Conservation (phyloP, 1,284 basidiomycete species). For the Ceratobasidium theobromae region DNA sequence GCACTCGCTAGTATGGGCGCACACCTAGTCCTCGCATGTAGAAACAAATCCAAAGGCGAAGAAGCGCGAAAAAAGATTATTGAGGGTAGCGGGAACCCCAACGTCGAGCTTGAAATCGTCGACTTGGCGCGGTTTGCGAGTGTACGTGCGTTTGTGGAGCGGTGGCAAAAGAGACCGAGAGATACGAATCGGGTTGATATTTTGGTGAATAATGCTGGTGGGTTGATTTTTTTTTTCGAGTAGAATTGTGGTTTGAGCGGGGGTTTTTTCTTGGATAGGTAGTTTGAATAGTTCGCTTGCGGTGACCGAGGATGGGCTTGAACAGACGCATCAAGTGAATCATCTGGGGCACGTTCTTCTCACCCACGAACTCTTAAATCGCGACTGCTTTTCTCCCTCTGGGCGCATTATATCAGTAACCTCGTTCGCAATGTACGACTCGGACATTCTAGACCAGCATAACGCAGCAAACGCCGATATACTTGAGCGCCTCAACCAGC, state of each 20-base stretch:
- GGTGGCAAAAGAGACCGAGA: constrained; percentile 11
- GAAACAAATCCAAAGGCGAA: constrained; percentile 3
- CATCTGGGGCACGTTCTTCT: neutral
- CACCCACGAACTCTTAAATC: neutral
- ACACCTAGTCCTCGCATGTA: constrained; percentile 21
- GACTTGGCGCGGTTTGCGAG: constrained; percentile 23
- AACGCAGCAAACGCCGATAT: neutral
- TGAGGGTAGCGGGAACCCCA: neutral
- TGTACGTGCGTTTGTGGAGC: constrained; percentile 14
- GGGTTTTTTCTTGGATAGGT: neutral
- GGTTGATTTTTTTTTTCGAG: neutral
- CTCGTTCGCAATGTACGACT: constrained; percentile 1
- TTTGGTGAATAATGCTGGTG: constrained; percentile 31
- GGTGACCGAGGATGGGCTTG: constrained; percentile 24
- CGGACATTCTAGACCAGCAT: neutral
- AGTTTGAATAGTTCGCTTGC: neutral
- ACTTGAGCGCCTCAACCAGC: neutral
- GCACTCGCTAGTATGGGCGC: constrained; percentile 16
- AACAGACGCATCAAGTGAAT: constrained; percentile 1
- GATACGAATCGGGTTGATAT: constrained; percentile 18
- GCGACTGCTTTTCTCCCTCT: neutral
- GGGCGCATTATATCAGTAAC: constrained; percentile 28
- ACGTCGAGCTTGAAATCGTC: constrained; percentile 18
- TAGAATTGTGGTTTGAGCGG: neutral
- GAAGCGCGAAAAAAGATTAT: constrained; percentile 10